Percentiles rank a stretch among this genome's conserved stretches.
Evolutionary conservation across 2,329 filamentous ascomycete species (phyloP).

Genomic region (Ophiostoma populinum): DNA sequence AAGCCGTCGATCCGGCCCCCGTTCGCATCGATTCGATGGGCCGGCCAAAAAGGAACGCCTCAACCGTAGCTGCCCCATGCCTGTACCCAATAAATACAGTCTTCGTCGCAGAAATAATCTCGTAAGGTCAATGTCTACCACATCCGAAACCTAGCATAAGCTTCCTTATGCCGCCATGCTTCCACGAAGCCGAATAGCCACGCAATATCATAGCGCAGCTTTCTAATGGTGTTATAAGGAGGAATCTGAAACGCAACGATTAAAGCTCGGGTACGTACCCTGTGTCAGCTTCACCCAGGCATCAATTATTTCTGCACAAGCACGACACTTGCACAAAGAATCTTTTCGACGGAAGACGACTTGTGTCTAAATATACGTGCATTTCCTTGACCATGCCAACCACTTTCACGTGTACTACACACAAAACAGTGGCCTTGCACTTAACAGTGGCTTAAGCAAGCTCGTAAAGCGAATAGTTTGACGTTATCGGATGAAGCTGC

Average conservation of each 20-base stretch:
- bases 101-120: not conserved
- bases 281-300: constrained; percentile 1
- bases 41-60: not conserved
- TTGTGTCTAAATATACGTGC: not conserved
- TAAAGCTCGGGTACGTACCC: not conserved
- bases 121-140: constrained; percentile 3
- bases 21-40: not conserved
- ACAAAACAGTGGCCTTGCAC: not conserved
- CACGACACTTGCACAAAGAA: constrained; percentile 1
- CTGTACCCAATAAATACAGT: constrained; percentile 3
- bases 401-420: constrained; percentile 2
- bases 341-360: not conserved
- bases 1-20: constrained; percentile 3
- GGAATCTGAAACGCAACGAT: no score
- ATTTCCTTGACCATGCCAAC: constrained; percentile 5
- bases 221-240: not conserved
- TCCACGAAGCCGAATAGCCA: not conserved
- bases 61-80: not conserved
- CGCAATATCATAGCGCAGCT: not conserved
- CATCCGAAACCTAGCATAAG: not conserved
- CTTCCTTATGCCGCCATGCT: constrained; percentile 1
- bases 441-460: not conserved
- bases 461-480: constrained; percentile 1
- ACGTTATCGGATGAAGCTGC: constrained; percentile 1
- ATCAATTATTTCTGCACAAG: constrained; percentile 1